Evolutionary conservation across 345 rosid species (phyloP), one percentile per base, ranked within the genome.

Genomic region (Syzygium grande): DNA sequence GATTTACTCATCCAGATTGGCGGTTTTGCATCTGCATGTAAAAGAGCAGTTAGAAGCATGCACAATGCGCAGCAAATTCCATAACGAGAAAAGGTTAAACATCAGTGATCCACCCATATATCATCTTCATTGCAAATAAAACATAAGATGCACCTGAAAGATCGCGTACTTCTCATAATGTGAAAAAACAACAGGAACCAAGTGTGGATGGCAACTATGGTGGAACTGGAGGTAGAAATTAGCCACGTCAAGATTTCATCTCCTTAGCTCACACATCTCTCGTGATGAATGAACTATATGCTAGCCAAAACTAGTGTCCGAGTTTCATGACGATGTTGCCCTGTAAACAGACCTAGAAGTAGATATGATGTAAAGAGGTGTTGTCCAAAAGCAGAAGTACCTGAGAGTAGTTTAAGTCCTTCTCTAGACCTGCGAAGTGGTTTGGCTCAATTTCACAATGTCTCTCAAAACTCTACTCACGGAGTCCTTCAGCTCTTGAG

Each of bases 401-500:
- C 80, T 73, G 49, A 73, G 49, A 34, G 80, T 73, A 68, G 80
- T 19, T 73, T 73, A 38, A 73, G 43, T 73, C 49, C 80, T 68
- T 68, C 79, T 73, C 77, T 86, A 61, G 77, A 59, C 86, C 84
- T 34, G 23, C n/a, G 49, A 46, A 51, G 88, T 68, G 38, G 94
- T 89, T 88, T 73, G 83, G 88, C 97, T 95, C 84, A 97, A 90
- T 89, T 92, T 94, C 68, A 94, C 86, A 85, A 93, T 89, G 89
- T 94, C 93, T 38, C 89, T 91, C 84, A 97, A 89, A 90, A 97
- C 87, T 85, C 87, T 88, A 87, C 86, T 87, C 84, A 92, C 92
- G 5, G 96, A 92, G 89, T 86, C 93, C 89, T 91, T 93, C 77
- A 96, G 88, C 84, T 94, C 97, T 86, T 90, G 88, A 27, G 97